Conservation (phyloP, 2,329 filamentous ascomycete species). For the Ophiocordyceps camponoti-leonardi region DNA sequence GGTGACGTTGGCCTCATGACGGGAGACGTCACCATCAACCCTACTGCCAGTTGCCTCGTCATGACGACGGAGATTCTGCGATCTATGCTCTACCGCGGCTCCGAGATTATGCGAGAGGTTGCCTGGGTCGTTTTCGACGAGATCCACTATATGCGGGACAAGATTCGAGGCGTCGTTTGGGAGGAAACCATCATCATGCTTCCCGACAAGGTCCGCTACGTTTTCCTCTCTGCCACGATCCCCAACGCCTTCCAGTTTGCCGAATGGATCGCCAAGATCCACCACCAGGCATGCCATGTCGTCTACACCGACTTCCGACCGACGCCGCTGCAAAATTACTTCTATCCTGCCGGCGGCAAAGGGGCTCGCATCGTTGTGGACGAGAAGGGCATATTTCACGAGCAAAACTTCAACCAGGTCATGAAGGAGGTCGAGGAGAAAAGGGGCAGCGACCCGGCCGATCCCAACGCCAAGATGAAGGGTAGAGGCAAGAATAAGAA, state of each 20-base stretch:
- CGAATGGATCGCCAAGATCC: conserved; percentile 97
- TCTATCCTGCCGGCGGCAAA: conserved; percentile 83
- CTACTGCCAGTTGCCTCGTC: conserved; percentile 89
- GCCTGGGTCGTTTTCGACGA: conserved; percentile 98
- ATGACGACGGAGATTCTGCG: conserved; percentile 99
- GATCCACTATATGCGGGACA: conserved; percentile 96
- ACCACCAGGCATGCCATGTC: conserved; percentile 93
- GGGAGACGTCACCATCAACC: conserved; percentile 97
- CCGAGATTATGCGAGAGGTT: conserved; percentile 98
- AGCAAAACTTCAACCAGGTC: conserved; percentile 93
- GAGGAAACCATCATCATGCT: conserved; percentile 97
- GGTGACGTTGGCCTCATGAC: conserved; percentile 97
- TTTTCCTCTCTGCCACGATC: conserved; percentile 95
- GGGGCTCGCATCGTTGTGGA: conserved; percentile 92
- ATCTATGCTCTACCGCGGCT: conserved; percentile 95
- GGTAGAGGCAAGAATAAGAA: conserved; percentile 88
- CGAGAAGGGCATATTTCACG: conserved; percentile 89
- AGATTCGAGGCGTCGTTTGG: conserved; percentile 90
- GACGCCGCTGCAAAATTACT: conserved; percentile 92
- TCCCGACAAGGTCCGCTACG: conserved; percentile 96
- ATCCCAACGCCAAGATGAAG: conserved; percentile 63
- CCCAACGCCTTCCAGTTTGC: conserved; percentile 98
- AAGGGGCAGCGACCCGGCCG: conserved; percentile 68
- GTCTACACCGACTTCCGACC: conserved; percentile 98
- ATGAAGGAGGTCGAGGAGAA: conserved; percentile 82